Conservation (phyloP, 441 rosid genomes). For the Eutrema salsugineum region DNA sequence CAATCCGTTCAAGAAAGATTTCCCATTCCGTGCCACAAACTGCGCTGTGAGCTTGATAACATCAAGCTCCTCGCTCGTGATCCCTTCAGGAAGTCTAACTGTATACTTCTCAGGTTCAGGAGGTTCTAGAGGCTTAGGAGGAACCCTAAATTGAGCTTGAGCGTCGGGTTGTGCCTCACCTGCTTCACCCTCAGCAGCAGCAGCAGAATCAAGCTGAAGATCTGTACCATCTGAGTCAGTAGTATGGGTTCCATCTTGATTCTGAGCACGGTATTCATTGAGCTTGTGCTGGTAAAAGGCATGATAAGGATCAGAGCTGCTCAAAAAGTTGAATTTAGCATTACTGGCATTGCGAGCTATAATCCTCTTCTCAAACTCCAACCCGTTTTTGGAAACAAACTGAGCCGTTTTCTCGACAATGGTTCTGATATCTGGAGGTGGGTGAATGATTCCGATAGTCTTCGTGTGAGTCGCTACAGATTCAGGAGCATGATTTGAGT, state of each 20-base stretch:
- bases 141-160: constrained; percentile 62
- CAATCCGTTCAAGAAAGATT: constrained; percentile 74
- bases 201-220: constrained; percentile 31
- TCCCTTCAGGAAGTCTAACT: constrained; percentile 82
- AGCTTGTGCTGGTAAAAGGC: constrained; percentile 82
- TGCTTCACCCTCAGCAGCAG: constrained; percentile 31
- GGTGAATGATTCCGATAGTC: constrained; percentile 90
- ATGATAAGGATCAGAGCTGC: constrained; percentile 74
- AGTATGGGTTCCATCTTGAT: constrained; percentile 45
- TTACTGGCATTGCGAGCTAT: constrained; percentile 70
- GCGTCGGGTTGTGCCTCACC: constrained; percentile 52
- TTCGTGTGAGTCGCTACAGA: constrained; percentile 85
- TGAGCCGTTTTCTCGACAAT: constrained; percentile 89
- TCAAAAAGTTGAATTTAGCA: constrained; percentile 81
- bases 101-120: constrained; percentile 93
- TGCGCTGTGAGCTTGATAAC: constrained; percentile 93
- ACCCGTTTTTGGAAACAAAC: constrained; percentile 84
- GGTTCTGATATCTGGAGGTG: constrained; percentile 83
- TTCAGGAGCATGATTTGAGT: constrained; percentile 35
- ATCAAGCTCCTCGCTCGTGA: constrained; percentile 89
- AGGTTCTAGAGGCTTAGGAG: constrained; percentile 64
- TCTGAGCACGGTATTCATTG: constrained; percentile 71
- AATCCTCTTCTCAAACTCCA: constrained; percentile 83
- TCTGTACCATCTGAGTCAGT: constrained; percentile 39
- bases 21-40: constrained; percentile 95